phyloP scores from a whole-genome alignment of 306 rosid genomes.

The Cucumis hystrix region DNA sequence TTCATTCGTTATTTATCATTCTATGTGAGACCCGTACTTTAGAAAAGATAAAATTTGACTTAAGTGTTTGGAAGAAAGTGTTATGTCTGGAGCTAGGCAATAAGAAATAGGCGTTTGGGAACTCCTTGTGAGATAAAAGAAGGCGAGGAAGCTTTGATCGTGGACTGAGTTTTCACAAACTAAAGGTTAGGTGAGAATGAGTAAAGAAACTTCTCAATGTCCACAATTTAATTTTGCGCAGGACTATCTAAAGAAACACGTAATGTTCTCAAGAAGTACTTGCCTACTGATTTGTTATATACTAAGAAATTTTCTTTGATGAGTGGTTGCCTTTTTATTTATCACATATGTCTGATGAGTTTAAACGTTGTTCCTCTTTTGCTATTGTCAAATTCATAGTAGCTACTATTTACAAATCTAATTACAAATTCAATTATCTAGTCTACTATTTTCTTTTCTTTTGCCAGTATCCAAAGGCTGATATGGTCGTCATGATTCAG shows the following conservation, averaged over 20 bases:
- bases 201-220: neutral
- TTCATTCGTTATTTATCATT: no score
- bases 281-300: conserved; percentile 39
- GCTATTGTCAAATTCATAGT: neutral
- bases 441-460: neutral
- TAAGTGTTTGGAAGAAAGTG: no score
- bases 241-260: conserved; percentile 73
- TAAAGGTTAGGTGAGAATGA: no score
- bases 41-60: no score
- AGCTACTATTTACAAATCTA: neutral
- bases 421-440: neutral
- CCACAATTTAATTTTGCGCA: conserved; percentile 13
- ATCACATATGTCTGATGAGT: neutral
- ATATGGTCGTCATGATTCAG: no score
- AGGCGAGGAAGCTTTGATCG: no score
- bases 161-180: no score
- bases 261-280: conserved; percentile 69
- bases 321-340: conserved; percentile 4
- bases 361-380: neutral
- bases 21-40: no score
- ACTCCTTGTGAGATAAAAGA: no score
- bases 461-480: no score
- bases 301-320: neutral
- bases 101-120: no score
- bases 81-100: no score